Evolutionary conservation across 768 basidiomycete species (phyloP).

Genomic region (Tephrocybe rancida): DNA sequence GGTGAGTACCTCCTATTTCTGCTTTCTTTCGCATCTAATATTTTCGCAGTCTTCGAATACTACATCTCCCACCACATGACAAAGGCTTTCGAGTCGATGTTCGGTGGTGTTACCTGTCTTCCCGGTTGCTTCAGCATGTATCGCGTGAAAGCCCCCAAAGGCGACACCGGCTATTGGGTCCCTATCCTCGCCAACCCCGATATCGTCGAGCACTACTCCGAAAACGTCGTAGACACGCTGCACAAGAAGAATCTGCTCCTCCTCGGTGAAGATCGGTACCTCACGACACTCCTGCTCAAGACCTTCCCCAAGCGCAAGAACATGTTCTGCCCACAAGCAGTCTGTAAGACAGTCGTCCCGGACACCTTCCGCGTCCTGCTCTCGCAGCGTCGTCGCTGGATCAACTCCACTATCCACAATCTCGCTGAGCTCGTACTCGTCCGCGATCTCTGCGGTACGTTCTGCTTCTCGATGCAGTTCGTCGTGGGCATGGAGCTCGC

Average conservation of each 20-base stretch:
- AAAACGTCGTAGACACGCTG: constrained; percentile 98
- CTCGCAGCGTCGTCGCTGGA: constrained; percentile 98
- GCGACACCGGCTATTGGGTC: constrained; percentile 95
- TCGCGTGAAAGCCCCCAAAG: constrained; percentile 99
- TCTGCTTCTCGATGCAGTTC: constrained; percentile 99
- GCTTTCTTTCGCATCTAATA: constrained; percentile 8
- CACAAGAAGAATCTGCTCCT: constrained; percentile 99
- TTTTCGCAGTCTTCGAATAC: constrained; percentile 88
- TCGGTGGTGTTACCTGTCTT: constrained; percentile 98
- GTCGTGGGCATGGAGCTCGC: constrained; percentile 98
- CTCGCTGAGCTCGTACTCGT: constrained; percentile 93
- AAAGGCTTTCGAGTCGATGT: constrained; percentile 99
- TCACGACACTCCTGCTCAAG: constrained; percentile 96
- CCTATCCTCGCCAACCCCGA: constrained; percentile 98
- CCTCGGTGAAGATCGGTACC: constrained; percentile 98
- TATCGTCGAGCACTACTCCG: constrained; percentile 98
- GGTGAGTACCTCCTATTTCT: constrained; percentile 52
- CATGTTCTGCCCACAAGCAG: constrained; percentile 97
- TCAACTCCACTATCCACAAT: constrained; percentile 99
- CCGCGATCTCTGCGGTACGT: constrained; percentile 97
- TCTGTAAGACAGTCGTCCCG: constrained; percentile 98
- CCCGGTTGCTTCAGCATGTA: constrained; percentile 99
- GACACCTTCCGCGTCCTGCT: constrained; percentile 93
- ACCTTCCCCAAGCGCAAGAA: constrained; percentile 99
- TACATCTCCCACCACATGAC: constrained; percentile 99